Base-by-base conservation (phyloP, 2,329 filamentous ascomycete genomes). In the Cercospora nicotianae region DNA sequence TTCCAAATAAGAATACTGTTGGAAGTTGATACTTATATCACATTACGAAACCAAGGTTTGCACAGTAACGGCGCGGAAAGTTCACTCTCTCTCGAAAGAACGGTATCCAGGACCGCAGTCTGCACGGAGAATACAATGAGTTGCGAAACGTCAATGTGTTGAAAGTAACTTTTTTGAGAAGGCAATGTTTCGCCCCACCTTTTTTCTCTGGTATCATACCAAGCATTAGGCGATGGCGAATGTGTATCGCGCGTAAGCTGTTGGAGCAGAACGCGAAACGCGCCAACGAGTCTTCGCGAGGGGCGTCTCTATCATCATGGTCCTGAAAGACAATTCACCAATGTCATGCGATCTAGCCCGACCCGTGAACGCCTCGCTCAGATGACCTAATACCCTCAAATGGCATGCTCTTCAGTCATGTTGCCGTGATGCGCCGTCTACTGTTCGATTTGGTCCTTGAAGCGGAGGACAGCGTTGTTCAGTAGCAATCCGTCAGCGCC, bases 401-500 rank as follows among this genome's bases (percentile, higher is more conserved):
- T 59, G 8, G 30, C 55, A 67, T 61, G 61, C 60, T 64, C 60
- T 60, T 42, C 23, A 39, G 26, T 5, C 10, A n/a, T 57, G 51
- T 26, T 16, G 26, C 30, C 28, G 39, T 31, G 12, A 3, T 13
- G 9, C 26, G 18, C 6, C n/a, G 30, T 55, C 60, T 71, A 76
- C 58, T 75, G 75, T 67, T 84, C 83, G 20, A 98, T 93, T 70
- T 90, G 93, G 80, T 97, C 94, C 78, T 94, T 96, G 80, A 99
- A 99, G 73, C 91, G 87, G 79, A 99, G 81, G 71, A 98, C 91
- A 10, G 94, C 95, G 77, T 96, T 93, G 60, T 87, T 88, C 81
- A 89, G 93, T 77, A 98, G 83, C 69, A 96, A 86, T 9, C 95
- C 94, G 78, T 98, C 95, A 45, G 97, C 90, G 0, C 93, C 93